Evolutionary conservation across 2,329 filamentous ascomycete species (phyloP).

Genomic region (Pseudonectria buxi): DNA sequence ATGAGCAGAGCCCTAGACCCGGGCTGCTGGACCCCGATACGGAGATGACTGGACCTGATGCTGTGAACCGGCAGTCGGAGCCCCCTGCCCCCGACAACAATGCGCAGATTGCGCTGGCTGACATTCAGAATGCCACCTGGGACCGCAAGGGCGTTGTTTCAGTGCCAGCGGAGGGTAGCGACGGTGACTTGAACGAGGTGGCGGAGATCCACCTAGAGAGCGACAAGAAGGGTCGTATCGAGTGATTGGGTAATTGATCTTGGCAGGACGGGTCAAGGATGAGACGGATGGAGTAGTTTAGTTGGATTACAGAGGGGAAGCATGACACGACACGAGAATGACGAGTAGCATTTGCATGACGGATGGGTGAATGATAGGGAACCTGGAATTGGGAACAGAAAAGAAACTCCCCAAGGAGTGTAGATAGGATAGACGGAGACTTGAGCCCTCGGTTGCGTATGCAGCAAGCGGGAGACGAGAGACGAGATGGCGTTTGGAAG

Average conservation of each 20-base stretch:
- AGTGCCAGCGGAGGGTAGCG: constrained; percentile 30
- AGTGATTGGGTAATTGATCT: constrained; percentile 13
- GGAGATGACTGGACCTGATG: constrained; percentile 22
- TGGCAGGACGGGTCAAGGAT: background rate
- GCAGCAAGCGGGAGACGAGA: too few species aligned
- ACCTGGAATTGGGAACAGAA: too few species aligned
- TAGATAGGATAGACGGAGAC: too few species aligned
- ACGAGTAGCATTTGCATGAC: too few species aligned
- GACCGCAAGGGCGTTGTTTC: constrained; percentile 31
- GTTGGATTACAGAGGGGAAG: too few species aligned
- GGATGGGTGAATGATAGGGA: too few species aligned
- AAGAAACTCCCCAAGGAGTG: too few species aligned
- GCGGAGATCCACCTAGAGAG: constrained; percentile 45
- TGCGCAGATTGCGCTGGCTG: constrained; percentile 11
- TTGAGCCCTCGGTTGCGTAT: too few species aligned
- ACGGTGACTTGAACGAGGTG: constrained; percentile 37
- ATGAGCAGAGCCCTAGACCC: constrained; percentile 22
- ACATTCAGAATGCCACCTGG: constrained; percentile 30
- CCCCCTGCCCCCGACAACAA: constrained; percentile 8
- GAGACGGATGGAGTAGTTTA: too few species aligned
- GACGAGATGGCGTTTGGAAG: too few species aligned
- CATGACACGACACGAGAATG: too few species aligned
- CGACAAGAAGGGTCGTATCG: constrained; percentile 22
- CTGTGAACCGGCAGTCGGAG: constrained; percentile 8
- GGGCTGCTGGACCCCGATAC: constrained; percentile 23